Evolutionary conservation across 163 green algal genomes (phyloP).

Genomic region (Scenedesmus sp.): DNA sequence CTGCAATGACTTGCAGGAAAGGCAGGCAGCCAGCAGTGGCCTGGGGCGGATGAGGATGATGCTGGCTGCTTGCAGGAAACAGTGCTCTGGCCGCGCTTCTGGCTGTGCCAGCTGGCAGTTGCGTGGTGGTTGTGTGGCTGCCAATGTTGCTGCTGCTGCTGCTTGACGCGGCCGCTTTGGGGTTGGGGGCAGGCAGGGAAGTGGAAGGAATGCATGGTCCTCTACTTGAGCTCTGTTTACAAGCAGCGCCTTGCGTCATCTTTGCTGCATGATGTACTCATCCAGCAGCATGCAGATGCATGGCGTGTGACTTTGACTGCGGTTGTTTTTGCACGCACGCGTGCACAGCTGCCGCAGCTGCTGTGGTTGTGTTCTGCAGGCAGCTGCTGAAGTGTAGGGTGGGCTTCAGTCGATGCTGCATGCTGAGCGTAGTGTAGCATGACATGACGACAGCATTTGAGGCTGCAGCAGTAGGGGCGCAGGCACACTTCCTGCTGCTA

Average conservation of each 20-base stretch:
- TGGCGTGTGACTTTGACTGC: background rate
- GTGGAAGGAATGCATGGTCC: background rate
- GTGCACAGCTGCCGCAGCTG: background rate
- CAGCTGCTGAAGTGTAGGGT: slow-evolving; percentile 2
- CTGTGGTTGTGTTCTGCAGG: background rate
- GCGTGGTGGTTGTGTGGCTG: background rate
- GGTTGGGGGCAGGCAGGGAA: background rate
- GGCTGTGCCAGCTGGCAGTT: background rate
- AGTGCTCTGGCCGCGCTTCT: too few species aligned
- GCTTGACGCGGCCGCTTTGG: background rate
- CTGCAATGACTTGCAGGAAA: too few species aligned
- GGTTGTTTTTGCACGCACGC: background rate
- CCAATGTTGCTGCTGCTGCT: background rate
- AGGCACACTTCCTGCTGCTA: background rate
- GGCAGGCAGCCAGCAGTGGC: too few species aligned
- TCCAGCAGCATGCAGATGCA: background rate
- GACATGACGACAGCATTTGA: background rate
- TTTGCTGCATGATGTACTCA: background rate
- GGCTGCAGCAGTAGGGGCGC: background rate
- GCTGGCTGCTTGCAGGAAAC: too few species aligned
- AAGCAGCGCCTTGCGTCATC: background rate
- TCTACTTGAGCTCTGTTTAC: background rate
- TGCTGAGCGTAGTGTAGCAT: background rate
- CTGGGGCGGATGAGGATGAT: too few species aligned
- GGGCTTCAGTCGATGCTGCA: background rate